Conservation (phyloP, 257 asterid species). For the Euphrasia confusa region DNA sequence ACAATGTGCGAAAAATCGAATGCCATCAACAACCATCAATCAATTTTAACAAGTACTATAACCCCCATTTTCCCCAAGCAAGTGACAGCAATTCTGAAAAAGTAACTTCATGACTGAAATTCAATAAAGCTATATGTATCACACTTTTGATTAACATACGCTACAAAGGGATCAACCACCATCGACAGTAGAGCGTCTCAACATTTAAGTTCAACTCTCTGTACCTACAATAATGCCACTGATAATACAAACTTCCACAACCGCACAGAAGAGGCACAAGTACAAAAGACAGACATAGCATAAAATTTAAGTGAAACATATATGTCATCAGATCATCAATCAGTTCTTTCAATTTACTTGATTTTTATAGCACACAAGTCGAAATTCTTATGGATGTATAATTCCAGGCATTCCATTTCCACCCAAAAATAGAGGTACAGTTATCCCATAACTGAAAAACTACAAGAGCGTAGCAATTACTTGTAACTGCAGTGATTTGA, state of each 20-base stretch:
- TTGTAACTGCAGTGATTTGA: constrained; percentile 58
- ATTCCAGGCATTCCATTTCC: too few species aligned
- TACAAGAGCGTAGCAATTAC: constrained; percentile 29
- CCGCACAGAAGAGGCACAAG: not conserved
- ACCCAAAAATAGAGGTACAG: too few species aligned
- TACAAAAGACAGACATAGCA: not conserved
- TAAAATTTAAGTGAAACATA: not conserved
- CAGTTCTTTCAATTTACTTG: not conserved
- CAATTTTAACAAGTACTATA: not conserved
- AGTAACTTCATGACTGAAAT: not conserved
- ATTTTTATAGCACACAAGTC: not conserved
- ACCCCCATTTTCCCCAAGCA: too few species aligned
- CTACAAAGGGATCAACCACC: not conserved
- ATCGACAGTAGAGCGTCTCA: constrained; percentile 1
- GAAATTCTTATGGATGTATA: not conserved
- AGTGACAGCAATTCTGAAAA: not conserved
- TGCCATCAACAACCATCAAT: not conserved
- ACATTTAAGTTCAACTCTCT: not conserved
- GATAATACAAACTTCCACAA: not conserved
- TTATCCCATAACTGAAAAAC: too few species aligned
- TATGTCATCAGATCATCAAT: not conserved
- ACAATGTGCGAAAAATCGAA: not conserved
- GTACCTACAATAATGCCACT: not conserved
- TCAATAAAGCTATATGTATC: not conserved
- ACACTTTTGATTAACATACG: not conserved